Evolutionary conservation across 2,329 filamentous ascomycete species (phyloP), one percentile per base, ranked within the genome.

Genomic region (Pseudogymnoascus sp.): DNA sequence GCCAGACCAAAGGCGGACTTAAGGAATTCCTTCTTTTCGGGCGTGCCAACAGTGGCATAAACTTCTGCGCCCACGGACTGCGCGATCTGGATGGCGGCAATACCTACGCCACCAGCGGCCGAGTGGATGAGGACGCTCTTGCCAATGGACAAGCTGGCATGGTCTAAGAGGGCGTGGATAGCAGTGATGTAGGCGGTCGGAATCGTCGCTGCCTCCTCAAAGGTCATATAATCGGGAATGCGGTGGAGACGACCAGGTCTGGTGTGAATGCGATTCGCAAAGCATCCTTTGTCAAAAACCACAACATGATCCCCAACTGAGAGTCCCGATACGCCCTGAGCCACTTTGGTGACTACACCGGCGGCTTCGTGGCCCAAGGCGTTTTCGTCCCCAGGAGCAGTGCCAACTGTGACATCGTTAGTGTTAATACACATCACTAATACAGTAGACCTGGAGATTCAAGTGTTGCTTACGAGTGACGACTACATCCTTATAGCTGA

Each of bases 121-220:
- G 64, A 46, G 60, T 70, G 68, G 0, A 71, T 69, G 0, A 71
- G 56, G 21, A 71, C 53, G 1, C 62, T 50, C 25, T 71, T 65
- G 1, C 75, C 76, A 0, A 71, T 68, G 11, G 71, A 64, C 0
- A 82, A 69, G 0, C 74, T 70, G 12, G 74, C 79, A 5, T 77
- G 63, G 21, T 78, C 69, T 6, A 73, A 69, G 3, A 84, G 69
- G 1, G 74, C 75, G 63, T 82, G 77, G 62, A 76, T 75, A 0
- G 80, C 81, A 4, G 78, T 76, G 23, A 76, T 66, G 60, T 76
- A 75, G 0, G 75, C 71, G 1, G 78, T 75, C 0, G 78, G 77
- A 8, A 76, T 68, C 5, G 77, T 68, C 0, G 78, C 78, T 0
- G 74, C 78, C 1, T 72, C 70, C 31, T 75, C 71, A 44, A 78